Conservation (phyloP, 2,329 filamentous ascomycete genomes). For the Gnomoniopsis sp. region DNA sequence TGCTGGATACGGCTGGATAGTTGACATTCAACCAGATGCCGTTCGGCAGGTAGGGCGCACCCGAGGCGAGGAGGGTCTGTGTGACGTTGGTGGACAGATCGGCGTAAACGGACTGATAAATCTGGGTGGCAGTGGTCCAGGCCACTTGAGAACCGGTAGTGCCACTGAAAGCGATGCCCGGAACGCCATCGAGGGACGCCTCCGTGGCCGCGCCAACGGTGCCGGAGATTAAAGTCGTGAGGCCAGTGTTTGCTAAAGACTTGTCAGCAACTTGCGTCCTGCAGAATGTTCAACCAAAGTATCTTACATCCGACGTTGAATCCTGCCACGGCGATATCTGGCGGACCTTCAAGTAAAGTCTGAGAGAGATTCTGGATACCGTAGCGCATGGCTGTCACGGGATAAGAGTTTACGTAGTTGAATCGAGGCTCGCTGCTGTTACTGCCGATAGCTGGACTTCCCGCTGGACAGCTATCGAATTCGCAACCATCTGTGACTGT, state of each 20-base stretch:
- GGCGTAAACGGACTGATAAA: slow-evolving; percentile 49
- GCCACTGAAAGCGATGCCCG: slow-evolving; percentile 66
- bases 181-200: slow-evolving; percentile 54
- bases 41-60: slow-evolving; percentile 60
- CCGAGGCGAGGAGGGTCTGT: slow-evolving; percentile 49
- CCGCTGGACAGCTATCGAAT: slow-evolving; percentile 57
- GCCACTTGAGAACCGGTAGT: slow-evolving; percentile 13
- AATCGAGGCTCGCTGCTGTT: slow-evolving; percentile 56
- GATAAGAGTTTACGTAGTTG: slow-evolving; percentile 71
- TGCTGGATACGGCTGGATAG: slow-evolving; percentile 50
- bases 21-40: slow-evolving; percentile 67
- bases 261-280: background rate
- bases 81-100: slow-evolving; percentile 59
- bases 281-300: background rate
- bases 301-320: slow-evolving; percentile 48
- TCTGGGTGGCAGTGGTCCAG: slow-evolving; percentile 43
- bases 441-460: slow-evolving; percentile 53
- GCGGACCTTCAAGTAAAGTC: slow-evolving; percentile 48
- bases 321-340: slow-evolving; percentile 62
- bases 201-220: slow-evolving; percentile 64
- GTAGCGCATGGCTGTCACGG: slow-evolving; percentile 60
- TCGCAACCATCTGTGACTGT: slow-evolving; percentile 51
- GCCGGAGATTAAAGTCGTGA: slow-evolving; percentile 56
- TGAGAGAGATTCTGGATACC: slow-evolving; percentile 57
- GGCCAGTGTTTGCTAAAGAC: slow-evolving; percentile 46